Evolutionary conservation across 2,329 filamentous ascomycete genomes (phyloP), one percentile per base, ranked within the genome.

Genomic region (Grosmannia clavigera): DNA sequence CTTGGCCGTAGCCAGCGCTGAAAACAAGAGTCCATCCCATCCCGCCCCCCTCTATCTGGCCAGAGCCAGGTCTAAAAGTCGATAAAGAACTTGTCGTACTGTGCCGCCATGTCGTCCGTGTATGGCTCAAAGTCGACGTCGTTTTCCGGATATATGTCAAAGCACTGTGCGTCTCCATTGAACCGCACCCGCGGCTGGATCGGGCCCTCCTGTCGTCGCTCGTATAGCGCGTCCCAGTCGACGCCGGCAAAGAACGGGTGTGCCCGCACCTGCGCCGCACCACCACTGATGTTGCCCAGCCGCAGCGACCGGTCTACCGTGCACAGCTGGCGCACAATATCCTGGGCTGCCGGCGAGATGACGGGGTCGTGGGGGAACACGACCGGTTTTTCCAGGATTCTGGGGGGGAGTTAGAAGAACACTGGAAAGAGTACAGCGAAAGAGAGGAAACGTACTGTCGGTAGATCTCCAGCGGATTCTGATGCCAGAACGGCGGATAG

Each of bases 381-480:
- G 63, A 92, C 81, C 40, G 86, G 85, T 67, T 88, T 88, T 70
- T 89, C 86, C 35, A 92, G 85, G 67, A 92, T 92, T 72, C 86
- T 89, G 59, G 5, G 11, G 5, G 48, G 10, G 50, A 5, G 50
- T 52, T 7, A 52, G 50, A 19, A 3, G 14, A 10, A 12, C 9
- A 22, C n/a, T 12, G 60, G 14, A 25, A n/a, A 16, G 31, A 53
- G 50, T 22, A 7, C 22, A 31, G 7, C 16, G 10, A 46, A n/a
- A n/a, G 43, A 46, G 43, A 43, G 19, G 6, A 19, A n/a, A 40
- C 80, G 66, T 67, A 85, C 83, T 87, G 84, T 70, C 90, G 89
- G 73, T 92, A 92, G 61, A 92, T 92, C 70, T 92, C 89, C 65
- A 92, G 88, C 1, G 88, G 88, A 65, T 91, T 92, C 65, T 89